phyloP scores from a whole-genome alignment of 169 alveolate species.

The Babesia ovis region DNA sequence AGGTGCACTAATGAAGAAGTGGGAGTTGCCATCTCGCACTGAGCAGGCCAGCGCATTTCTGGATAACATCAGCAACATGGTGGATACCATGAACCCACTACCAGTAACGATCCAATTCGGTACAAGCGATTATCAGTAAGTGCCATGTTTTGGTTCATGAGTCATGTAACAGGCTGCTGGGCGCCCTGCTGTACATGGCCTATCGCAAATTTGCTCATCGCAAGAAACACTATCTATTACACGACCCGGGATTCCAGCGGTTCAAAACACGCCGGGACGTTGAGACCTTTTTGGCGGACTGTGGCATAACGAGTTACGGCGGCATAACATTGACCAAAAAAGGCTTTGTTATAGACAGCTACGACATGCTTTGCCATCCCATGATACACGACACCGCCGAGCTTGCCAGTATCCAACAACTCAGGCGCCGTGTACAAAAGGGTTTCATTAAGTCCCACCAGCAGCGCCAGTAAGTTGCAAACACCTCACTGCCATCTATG shows the following conservation, averaged over 20 bases:
- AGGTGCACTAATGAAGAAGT: constrained; percentile 14
- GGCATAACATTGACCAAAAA: constrained; percentile 38
- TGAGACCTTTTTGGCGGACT: constrained; percentile 37
- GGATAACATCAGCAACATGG: constrained; percentile 19
- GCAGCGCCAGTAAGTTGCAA: constrained; percentile 9
- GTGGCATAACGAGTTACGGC: constrained; percentile 30
- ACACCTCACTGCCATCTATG: not conserved
- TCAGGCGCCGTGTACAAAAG: constrained; percentile 13
- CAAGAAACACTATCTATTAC: constrained; percentile 54
- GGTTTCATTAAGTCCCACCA: constrained; percentile 34
- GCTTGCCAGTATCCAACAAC: constrained; percentile 2
- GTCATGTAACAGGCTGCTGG: constrained; percentile 1
- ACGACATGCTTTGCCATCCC: constrained; percentile 33
- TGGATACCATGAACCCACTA: constrained; percentile 3
- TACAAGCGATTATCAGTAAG: constrained; percentile 1
- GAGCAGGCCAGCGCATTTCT: constrained; percentile 30
- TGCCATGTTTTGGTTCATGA: too few relatives aligned
- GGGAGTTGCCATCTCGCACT: constrained; percentile 46
- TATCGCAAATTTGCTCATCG: constrained; percentile 29
- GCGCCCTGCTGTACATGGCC: constrained; percentile 45
- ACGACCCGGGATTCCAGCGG: constrained; percentile 56
- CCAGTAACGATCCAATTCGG: not conserved
- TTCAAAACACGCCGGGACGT: constrained; percentile 53
- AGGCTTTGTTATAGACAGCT: constrained; percentile 56
- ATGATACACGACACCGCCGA: constrained; percentile 15